phyloP scores from a whole-genome alignment of 1,139 yeast species.

The Geotrichum fermentans region DNA sequence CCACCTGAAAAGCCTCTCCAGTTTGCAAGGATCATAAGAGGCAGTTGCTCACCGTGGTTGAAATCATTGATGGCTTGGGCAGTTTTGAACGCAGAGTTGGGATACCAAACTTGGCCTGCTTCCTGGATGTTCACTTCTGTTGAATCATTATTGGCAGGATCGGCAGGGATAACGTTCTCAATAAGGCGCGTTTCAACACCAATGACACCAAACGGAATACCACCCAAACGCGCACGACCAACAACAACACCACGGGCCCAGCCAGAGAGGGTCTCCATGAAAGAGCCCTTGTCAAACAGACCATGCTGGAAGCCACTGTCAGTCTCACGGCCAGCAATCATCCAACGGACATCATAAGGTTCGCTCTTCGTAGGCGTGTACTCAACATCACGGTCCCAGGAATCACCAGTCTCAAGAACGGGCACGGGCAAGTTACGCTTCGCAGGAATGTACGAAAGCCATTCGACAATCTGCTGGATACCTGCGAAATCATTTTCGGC shows the following conservation, averaged over 20 bases:
- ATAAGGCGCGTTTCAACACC: constrained; percentile 90
- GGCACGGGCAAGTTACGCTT: constrained; percentile 89
- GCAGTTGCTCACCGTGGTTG: constrained; percentile 95
- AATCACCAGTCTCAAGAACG: constrained; percentile 67
- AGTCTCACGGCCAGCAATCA: constrained; percentile 76
- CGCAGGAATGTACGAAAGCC: constrained; percentile 97
- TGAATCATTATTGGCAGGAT: constrained; percentile 94
- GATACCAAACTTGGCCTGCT: constrained; percentile 99
- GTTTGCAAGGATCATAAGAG: constrained; percentile 94
- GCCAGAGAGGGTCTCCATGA: constrained; percentile 95
- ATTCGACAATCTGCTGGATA: constrained; percentile 86
- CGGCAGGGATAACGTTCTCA: constrained; percentile 91
- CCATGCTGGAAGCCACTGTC: constrained; percentile 79
- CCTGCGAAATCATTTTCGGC: constrained; percentile 95
- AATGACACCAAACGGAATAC: constrained; percentile 97
- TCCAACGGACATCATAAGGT: constrained; percentile 88
- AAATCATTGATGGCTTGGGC: constrained; percentile 97
- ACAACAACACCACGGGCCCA: constrained; percentile 99
- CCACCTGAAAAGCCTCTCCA: constrained; percentile 99
- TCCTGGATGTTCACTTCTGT: constrained; percentile 84
- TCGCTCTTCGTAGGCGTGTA: constrained; percentile 68
- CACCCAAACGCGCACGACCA: constrained; percentile 98
- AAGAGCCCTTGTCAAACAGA: constrained; percentile 84
- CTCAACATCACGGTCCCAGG: constrained; percentile 92
- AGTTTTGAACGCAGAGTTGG: constrained; percentile 97